These are phyloP conservation scores for Cucurbita maxima DNA, from an alignment of 306 rosid species.

Conservation along the genomic window DNA sequence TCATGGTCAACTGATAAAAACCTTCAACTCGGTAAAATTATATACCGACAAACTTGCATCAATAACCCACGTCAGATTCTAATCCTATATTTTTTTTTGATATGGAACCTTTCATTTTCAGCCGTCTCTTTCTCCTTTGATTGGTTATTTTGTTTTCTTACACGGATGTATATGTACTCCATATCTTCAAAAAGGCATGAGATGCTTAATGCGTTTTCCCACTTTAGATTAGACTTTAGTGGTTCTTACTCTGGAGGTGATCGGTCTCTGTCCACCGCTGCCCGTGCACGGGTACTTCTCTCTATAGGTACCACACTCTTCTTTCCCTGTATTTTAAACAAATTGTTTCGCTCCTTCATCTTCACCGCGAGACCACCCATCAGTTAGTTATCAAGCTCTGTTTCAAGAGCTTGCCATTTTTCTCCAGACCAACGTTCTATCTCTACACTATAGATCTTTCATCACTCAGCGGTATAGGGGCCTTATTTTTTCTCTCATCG, in stretches of 20 bases:
- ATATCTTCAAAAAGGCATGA: not conserved
- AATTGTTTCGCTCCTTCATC: not conserved
- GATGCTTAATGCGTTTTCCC: not conserved
- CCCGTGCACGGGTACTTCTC: not conserved
- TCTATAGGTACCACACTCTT: not conserved
- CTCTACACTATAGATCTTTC: not conserved
- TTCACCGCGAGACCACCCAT: not conserved
- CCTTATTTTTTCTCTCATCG: not conserved
- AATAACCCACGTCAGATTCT: not conserved
- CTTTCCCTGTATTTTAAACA: not conserved
- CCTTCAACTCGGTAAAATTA: not conserved
- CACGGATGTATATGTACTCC: not conserved
- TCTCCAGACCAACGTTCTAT: not conserved
- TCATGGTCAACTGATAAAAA: not conserved
- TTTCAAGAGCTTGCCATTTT: not conserved
- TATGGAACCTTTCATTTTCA: not conserved
- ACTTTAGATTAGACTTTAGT: not conserved
- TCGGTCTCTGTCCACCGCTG: not conserved
- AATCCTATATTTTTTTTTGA: not conserved
- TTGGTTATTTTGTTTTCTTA: not conserved
- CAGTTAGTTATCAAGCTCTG: not conserved
- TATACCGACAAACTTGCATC: not conserved
- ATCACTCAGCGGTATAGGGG: no score
- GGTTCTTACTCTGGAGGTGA: not conserved
- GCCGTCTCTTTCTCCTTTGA: not conserved